Percentiles rank a stretch among this genome's conserved stretches.
These are phyloP conservation scores for Dunaliella sp. DNA, from an alignment of 139 green algal genomes.

Conservation along the genomic window DNA sequence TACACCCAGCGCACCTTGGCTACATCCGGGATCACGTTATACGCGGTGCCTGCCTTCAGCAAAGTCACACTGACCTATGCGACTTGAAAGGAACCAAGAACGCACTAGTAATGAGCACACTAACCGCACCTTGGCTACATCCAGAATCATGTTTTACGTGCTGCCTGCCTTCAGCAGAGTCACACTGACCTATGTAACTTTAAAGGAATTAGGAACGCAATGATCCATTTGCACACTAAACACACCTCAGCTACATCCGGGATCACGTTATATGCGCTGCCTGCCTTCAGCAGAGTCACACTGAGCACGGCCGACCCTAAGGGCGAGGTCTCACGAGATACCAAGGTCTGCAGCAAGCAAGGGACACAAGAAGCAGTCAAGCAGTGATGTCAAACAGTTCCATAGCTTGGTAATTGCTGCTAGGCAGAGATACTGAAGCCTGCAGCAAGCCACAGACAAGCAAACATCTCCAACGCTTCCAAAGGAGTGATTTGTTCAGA, in stretches of 20 bases:
- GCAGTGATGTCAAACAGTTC: no score
- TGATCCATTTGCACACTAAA: no score
- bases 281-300: conserved; percentile 69
- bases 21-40: conserved; percentile 84
- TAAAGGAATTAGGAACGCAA: no score
- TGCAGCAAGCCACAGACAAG: no score
- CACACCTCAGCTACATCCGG: conserved; percentile 50
- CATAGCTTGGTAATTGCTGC: no score
- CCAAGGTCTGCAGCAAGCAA: conserved; percentile 75
- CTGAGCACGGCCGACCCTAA: conserved; percentile 80
- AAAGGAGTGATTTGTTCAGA: no score
- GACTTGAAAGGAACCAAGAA: no score
- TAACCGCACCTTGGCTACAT: conserved; percentile 35
- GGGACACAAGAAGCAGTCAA: no score
- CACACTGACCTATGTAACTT: no score
- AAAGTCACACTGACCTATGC: conserved; percentile 80
- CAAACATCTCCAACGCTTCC: no score
- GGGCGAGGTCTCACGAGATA: conserved; percentile 80
- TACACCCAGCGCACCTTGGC: conserved; percentile 25
- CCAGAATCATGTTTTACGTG: conserved; percentile 85
- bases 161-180: conserved; percentile 67
- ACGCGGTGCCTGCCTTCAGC: conserved; percentile 65
- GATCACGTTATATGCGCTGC: conserved; percentile 85
- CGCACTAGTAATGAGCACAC: no score
- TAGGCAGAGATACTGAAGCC: no score